Evolutionary conservation across 148 eudicot genomes (phyloP).

Genomic region (Polygonum aviculare): DNA sequence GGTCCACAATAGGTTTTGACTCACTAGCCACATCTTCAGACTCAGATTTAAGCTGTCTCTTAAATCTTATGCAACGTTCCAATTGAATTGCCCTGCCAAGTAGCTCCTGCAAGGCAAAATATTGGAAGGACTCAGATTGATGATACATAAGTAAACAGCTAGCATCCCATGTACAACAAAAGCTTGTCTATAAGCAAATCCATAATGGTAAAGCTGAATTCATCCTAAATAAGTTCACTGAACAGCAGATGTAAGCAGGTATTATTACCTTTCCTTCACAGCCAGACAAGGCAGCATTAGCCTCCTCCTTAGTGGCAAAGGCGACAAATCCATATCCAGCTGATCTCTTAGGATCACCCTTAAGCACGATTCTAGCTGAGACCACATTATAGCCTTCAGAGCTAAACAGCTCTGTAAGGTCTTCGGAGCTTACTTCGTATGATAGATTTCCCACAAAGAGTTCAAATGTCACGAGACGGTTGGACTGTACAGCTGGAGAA

Average conservation of each 20-base stretch:
- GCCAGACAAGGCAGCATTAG: conserved; percentile 58
- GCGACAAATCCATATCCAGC: conserved; percentile 93
- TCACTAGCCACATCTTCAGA: conserved; percentile 22
- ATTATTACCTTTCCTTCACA: conserved; percentile 71
- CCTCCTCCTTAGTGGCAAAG: conserved; percentile 64
- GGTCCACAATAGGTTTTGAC: neutral
- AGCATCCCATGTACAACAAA: neutral
- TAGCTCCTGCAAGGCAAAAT: conserved; percentile 40
- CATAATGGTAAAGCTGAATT: neutral
- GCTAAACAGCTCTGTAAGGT: conserved; percentile 62
- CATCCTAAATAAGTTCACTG: neutral
- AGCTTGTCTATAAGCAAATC: neutral
- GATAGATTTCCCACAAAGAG: conserved; percentile 74
- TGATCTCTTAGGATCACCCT: conserved; percentile 53
- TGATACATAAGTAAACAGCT: neutral
- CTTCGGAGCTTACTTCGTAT: conserved; percentile 56
- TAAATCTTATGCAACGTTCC: conserved; percentile 53
- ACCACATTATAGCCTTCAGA: conserved; percentile 42
- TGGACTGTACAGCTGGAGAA: conserved; percentile 29
- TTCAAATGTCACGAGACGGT: conserved; percentile 47
- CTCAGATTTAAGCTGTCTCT: conserved; percentile 29
- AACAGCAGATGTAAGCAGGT: neutral
- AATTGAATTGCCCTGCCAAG: conserved; percentile 69
- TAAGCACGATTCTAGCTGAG: conserved; percentile 65
- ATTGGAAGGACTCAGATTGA: neutral